Base-by-base conservation (phyloP, 2,329 filamentous ascomycete genomes). In the Diaporthe aspalathi region DNA sequence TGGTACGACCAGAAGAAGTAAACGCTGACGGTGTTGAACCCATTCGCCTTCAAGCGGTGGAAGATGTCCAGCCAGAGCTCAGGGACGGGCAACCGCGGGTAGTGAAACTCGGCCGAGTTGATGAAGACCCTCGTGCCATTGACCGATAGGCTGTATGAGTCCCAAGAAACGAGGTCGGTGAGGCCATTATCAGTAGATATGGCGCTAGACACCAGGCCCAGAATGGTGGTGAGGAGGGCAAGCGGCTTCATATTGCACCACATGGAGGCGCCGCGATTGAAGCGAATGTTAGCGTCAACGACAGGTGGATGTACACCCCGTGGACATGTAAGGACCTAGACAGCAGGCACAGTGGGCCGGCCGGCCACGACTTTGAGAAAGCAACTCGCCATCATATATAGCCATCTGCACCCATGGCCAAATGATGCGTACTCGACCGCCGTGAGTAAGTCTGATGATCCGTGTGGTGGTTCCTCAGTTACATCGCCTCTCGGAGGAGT, bases 21-120 rank as follows among this genome's bases (percentile, higher is more conserved):
- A 40, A 85, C 78, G 71, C 82, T 79, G 65, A 88, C 80, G 20
- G 86, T 79, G 76, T 88, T 88, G 76, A 87, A 86, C 0, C 86
- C 86, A 74, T 84, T 85, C 11, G 86, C 84, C 73, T 83, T 83
- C 72, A 87, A 81, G 71, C 88, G 88, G 67, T 88, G 85, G 70
- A 88, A 86, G 43, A 88, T 83, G 73, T 88, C 86, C 27, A 79
- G 75, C 84, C 87, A 88, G 32, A 88, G 74, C 66, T 87, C 86
- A 0, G 86, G 86, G 0, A 88, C 85, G 0, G 86, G 87, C 43
- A 88, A 80, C 3, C 86, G 81, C 73, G 84, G 81, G 70, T 88
- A 88, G 73, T 88, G 86, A 52, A 88, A 88, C 73, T 88, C 86
- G 29, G 83, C 85, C 1, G 80, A 81, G 73, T 71, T 77, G 74